Evolutionary conservation across 371 early-diverging fungal species (phyloP).

Genomic region (Mucor irregularis): DNA sequence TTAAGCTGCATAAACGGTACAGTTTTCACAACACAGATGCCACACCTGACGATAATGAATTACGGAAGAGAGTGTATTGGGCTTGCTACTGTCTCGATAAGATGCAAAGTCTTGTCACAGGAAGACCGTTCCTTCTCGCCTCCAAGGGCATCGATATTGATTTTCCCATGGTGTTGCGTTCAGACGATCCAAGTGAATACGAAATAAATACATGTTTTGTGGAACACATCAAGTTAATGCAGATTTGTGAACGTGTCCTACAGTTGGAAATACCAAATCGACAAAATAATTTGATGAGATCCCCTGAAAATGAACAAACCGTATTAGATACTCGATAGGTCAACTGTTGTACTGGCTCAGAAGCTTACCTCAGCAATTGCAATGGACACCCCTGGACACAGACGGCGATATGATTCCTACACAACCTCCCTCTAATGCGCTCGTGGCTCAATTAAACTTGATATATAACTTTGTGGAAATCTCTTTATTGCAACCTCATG

Average conservation of each 20-base stretch:
- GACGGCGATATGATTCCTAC: conserved; percentile 18
- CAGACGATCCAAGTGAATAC: conserved; percentile 25
- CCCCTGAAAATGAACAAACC: conserved; percentile 16
- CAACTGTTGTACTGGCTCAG: conserved; percentile 22
- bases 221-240: conserved; percentile 29
- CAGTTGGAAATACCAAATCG: conserved; percentile 20
- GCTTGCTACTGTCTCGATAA: conserved; percentile 35
- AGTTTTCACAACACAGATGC: conserved; percentile 8
- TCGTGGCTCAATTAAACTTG: conserved; percentile 26
- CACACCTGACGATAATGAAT: conserved; percentile 17
- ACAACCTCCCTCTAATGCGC: conserved; percentile 33
- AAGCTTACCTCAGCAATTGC: conserved; percentile 21
- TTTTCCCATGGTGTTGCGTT: conserved; percentile 25
- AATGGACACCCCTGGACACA: conserved; percentile 26
- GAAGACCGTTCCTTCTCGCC: conserved; percentile 22
- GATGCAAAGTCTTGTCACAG: conserved; percentile 18
- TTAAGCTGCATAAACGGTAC: conserved; percentile 25
- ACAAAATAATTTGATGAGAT: conserved; percentile 11
- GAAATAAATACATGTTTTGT: conserved; percentile 31
- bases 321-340: conserved; percentile 22
- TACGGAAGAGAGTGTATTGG: conserved; percentile 32
- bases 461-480: conserved; percentile 26
- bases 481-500: conserved; percentile 3
- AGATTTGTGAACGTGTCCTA: conserved; percentile 24
- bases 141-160: conserved; percentile 24